Conservation (phyloP, 805 yeast genomes). For the Saccharomycopsis synnaedendra region DNA sequence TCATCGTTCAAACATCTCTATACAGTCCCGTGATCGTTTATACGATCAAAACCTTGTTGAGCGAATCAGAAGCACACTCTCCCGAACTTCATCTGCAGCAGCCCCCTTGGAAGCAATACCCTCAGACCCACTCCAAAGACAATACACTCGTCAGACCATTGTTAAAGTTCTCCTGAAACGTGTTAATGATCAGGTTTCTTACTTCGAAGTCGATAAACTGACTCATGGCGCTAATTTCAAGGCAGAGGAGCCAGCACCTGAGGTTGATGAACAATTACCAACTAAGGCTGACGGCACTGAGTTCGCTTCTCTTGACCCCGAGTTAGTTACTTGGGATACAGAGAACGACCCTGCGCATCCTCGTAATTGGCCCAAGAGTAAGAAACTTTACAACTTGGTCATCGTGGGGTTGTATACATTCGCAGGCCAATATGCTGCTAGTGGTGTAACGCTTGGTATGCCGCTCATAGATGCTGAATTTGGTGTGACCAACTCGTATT, state of each 20-base stretch:
- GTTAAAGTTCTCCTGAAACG: neutral
- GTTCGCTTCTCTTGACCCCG: conserved; percentile 46
- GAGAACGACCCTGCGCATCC: conserved; percentile 51
- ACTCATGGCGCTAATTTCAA: no score
- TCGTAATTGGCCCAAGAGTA: conserved; percentile 41
- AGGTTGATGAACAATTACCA: conserved; percentile 18
- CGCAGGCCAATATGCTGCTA: conserved; percentile 50
- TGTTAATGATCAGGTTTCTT: no score
- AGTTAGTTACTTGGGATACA: conserved; percentile 58
- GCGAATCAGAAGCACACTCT: no score
- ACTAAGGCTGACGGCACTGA: conserved; percentile 37
- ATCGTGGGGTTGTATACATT: conserved; percentile 45
- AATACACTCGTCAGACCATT: neutral
- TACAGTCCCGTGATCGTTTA: no score
- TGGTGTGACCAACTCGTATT: conserved; percentile 29
- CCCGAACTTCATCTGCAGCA: no score
- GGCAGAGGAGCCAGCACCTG: no score
- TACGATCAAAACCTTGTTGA: no score
- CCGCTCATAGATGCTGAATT: conserved; percentile 34
- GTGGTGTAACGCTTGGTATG: conserved; percentile 53
- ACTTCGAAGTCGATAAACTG: no score
- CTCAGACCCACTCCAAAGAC: neutral
- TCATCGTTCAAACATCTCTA: no score
- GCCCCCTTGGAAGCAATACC: no score
- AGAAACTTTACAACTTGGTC: conserved; percentile 33